phyloP scores from a whole-genome alignment of 2,329 filamentous ascomycete genomes.

The Aspergillus tamarii region DNA sequence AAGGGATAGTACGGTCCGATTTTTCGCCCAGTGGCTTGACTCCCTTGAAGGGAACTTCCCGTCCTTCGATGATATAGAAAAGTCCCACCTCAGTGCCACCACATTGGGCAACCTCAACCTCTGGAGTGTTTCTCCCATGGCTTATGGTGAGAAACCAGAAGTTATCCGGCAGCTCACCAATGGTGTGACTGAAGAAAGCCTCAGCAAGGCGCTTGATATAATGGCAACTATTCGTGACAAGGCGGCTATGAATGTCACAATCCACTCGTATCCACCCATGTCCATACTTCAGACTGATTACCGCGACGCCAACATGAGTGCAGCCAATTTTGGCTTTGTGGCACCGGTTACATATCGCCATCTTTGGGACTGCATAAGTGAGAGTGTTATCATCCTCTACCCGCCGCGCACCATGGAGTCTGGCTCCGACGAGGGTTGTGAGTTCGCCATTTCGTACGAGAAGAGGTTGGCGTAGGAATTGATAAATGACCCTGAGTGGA shows the following conservation, averaged over 20 bases:
- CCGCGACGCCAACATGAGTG: conserved; percentile 34
- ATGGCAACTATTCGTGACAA: conserved; percentile 45
- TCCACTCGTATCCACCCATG: conserved; percentile 42
- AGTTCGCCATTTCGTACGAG: conserved; percentile 42
- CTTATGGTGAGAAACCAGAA: conserved; percentile 35
- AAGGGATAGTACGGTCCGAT: conserved; percentile 36
- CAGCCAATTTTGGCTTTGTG: conserved; percentile 43
- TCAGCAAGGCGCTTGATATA: conserved; percentile 33
- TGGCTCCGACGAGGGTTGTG: conserved; percentile 40
- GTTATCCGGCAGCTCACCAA: conserved; percentile 44
- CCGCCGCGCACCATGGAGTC: conserved; percentile 29
- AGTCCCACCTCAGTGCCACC: conserved; percentile 36
- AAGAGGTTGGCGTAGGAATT: conserved; percentile 35
- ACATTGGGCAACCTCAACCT: conserved; percentile 37
- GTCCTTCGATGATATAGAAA: conserved; percentile 44
- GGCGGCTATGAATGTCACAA: conserved; percentile 34
- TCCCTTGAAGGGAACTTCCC: conserved; percentile 34
- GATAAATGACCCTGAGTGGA: conserved; percentile 42
- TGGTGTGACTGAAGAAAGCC: conserved; percentile 35
- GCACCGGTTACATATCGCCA: conserved; percentile 39
- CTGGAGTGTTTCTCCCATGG: conserved; percentile 45
- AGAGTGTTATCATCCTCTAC: conserved; percentile 30
- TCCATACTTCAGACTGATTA: conserved; percentile 42
- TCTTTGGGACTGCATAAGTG: conserved; percentile 33
- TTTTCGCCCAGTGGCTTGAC: conserved; percentile 45